phyloP scores from a whole-genome alignment of 2,329 filamentous ascomycete genomes.

The Pseudocercospora cruenta region DNA sequence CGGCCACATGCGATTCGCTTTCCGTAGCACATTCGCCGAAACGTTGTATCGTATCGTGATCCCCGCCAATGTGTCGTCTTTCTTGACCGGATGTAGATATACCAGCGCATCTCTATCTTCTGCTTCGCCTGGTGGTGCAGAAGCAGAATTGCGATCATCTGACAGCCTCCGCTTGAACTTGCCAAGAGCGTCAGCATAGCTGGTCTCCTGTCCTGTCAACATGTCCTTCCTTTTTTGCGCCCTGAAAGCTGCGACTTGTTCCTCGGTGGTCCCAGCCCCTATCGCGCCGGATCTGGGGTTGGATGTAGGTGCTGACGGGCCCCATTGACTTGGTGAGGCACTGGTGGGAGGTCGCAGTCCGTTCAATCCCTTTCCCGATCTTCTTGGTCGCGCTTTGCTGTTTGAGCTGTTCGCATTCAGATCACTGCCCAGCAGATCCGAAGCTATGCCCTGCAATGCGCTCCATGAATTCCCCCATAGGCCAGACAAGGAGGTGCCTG shows the following conservation, averaged over 20 bases:
- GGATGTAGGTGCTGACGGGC: constrained; percentile 43
- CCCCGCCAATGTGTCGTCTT: constrained; percentile 85
- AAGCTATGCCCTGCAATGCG: constrained; percentile 53
- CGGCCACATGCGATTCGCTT: constrained; percentile 91
- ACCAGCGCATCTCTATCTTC: constrained; percentile 77
- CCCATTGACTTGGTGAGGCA: constrained; percentile 53
- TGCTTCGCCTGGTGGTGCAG: constrained; percentile 57
- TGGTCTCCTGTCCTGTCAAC: constrained; percentile 42
- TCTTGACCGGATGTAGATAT: constrained; percentile 84
- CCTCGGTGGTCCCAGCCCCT: constrained; percentile 51
- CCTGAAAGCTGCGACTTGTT: constrained; percentile 50
- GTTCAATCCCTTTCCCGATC: constrained; percentile 32
- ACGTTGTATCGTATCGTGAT: constrained; percentile 90
- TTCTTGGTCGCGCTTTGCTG: constrained; percentile 36
- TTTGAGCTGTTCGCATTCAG: constrained; percentile 19
- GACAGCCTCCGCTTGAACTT: constrained; percentile 69
- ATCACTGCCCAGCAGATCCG: constrained; percentile 52
- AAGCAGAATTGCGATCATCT: constrained; percentile 59
- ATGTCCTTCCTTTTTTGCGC: constrained; percentile 56
- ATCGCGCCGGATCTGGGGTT: constrained; percentile 43
- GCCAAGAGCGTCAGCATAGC: constrained; percentile 50
- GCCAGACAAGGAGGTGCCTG: constrained; percentile 42
- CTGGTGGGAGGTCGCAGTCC: constrained; percentile 35
- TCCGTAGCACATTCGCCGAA: constrained; percentile 77
- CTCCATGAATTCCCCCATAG: constrained; percentile 55